Evolutionary conservation across 1,284 basidiomycete species (phyloP), one percentile per base, ranked within the genome.

Genomic region (Marasmius fiardii): DNA sequence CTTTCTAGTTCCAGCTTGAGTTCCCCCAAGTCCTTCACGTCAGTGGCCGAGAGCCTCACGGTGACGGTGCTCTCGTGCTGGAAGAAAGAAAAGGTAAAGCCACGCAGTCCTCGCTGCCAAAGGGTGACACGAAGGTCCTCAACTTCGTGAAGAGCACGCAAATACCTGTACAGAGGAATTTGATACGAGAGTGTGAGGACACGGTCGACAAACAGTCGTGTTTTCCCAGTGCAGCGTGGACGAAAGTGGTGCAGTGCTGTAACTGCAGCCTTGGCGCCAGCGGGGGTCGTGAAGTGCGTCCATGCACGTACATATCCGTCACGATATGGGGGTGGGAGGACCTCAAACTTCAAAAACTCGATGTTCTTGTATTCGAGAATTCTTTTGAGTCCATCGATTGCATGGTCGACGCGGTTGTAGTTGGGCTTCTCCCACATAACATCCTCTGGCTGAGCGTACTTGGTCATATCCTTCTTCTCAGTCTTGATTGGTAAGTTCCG

Each of bases 1-100:
- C 72, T 72, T 61, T 88, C 85, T 20, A 88, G 75, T 53, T 82
- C 75, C 0, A 71, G 65, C 63, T 88, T 88, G 51, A 86, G 73
- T 45, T 66, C 67, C 0, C 78, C 77, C 1, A 90, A 65, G 2
- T 77, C 69, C 43, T 74, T 72, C 10, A 76, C 61, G 14, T 77
- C 72, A 8, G 77, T 73, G 0, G 78, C 78, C 0, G 69, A 74
- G 1, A 88, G 54, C 58, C 71, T 79, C 44, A 86, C 67, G 1
- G 56, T 53, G 14, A 74, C 71, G 1, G 68, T 64, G 0, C 53
- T 53, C 53, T 24, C 71, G 18, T 60, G 63, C 35, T 69, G 64
- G 6, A 67, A 34, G 10, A 74, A 60, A 16, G 65, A 61, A 21
- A 75, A 64, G 12, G 58, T 54, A 2, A 57, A 51, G 18, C 65